phyloP scores from a whole-genome alignment of 2,329 filamentous ascomycete genomes.

The Incumbomyces delicatus region DNA sequence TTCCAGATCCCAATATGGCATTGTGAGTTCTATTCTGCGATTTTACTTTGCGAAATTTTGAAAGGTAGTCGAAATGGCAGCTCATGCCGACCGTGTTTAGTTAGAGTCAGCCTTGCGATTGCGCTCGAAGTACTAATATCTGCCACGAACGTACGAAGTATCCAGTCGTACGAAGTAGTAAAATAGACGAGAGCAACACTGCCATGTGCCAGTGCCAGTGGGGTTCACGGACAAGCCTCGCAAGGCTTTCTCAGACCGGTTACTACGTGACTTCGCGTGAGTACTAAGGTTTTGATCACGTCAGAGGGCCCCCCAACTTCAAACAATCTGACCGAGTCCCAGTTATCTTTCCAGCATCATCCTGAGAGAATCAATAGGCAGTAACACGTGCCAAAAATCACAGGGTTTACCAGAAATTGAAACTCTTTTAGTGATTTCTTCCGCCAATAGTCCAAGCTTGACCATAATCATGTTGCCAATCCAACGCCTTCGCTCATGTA shows the following conservation, averaged over 20 bases:
- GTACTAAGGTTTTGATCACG: neutral
- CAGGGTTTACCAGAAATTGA: too few relatives aligned
- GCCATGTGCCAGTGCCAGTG: too few relatives aligned
- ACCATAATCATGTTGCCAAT: neutral
- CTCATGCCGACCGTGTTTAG: neutral
- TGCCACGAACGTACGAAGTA: too few relatives aligned
- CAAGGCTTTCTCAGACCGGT: neutral
- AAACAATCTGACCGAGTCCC: too few relatives aligned
- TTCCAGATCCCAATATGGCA: too few relatives aligned
- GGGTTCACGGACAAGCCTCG: neutral
- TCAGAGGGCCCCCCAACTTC: neutral
- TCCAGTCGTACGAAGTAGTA: too few relatives aligned
- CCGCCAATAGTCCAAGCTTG: too few relatives aligned
- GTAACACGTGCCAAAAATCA: too few relatives aligned
- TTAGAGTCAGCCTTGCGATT: slow-evolving; percentile 2
- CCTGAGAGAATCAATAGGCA: neutral
- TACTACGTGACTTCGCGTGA: neutral
- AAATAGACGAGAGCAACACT: neutral
- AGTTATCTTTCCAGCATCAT: too few relatives aligned
- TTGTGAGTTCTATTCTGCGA: too few relatives aligned
- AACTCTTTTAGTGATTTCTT: too few relatives aligned
- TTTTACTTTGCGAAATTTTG: neutral
- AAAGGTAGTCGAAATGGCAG: neutral
- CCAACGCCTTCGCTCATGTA: neutral
- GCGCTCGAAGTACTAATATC: neutral